phyloP scores from a whole-genome alignment of 345 rosid genomes.

The Erysimum cheiranthoides region DNA sequence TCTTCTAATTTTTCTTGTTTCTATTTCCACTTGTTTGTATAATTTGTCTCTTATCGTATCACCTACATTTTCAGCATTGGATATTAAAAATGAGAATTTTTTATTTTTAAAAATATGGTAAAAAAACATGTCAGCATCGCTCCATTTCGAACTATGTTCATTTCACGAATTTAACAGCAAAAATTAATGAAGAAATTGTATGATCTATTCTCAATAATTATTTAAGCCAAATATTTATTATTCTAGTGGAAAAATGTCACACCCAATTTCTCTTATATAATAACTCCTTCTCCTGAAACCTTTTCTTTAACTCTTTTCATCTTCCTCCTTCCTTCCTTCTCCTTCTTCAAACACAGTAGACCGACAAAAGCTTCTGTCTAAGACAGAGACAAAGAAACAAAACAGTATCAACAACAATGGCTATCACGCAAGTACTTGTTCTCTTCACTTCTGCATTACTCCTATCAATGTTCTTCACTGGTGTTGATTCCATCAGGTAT shows the following conservation, averaged over 20 bases:
- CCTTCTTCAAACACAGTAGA: constrained; percentile 32
- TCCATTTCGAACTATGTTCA: constrained; percentile 14
- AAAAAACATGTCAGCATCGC: background rate
- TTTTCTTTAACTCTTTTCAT: constrained; percentile 35
- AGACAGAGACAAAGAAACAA: constrained; percentile 22
- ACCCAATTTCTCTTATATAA: constrained; percentile 39
- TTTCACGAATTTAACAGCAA: background rate
- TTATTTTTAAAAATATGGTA: background rate
- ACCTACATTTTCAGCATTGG: constrained; percentile 36
- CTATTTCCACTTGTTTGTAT: background rate
- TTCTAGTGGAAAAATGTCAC: constrained; percentile 26
- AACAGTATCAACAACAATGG: constrained; percentile 41
- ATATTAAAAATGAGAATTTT: constrained; percentile 17
- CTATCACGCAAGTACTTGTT: constrained; percentile 46
- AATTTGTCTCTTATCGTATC: constrained; percentile 26
- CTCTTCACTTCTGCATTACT: constrained; percentile 49
- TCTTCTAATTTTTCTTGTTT: background rate
- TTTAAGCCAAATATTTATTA: constrained; percentile 5
- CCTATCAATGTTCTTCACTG: constrained; percentile 47
- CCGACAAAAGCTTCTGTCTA: constrained; percentile 40
- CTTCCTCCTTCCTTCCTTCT: constrained; percentile 23
- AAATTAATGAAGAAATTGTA: background rate
- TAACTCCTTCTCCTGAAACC: constrained; percentile 24
- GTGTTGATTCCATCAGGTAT: constrained; percentile 52
- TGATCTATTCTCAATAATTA: background rate